phyloP scores from a whole-genome alignment of 345 rosid genomes.

The Syzygium oleosum region DNA sequence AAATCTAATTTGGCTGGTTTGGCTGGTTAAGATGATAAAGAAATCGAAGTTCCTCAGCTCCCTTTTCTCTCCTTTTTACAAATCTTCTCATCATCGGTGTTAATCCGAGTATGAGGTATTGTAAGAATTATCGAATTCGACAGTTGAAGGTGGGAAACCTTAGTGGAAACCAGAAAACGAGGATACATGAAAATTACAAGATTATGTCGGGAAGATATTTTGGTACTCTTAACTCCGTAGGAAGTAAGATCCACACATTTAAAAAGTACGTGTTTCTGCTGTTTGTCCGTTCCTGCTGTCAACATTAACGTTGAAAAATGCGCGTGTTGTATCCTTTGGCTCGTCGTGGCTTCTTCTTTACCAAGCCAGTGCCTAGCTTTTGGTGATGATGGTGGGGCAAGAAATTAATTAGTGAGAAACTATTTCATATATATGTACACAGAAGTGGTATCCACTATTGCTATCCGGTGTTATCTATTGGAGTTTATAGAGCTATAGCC shows the following conservation, averaged over 20 bases:
- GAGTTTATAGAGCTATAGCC: background rate
- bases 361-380: background rate
- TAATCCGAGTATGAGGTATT: too few species aligned
- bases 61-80: too few species aligned
- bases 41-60: background rate
- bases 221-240: conserved; percentile 62
- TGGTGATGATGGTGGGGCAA: background rate
- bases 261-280: background rate
- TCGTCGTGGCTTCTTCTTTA: background rate
- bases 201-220: conserved; percentile 18
- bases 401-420: background rate
- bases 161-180: background rate
- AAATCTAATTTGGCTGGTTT: background rate
- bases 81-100: too few species aligned
- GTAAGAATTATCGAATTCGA: too few species aligned
- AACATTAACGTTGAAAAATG: background rate
- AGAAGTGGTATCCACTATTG: background rate
- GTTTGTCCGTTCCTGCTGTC: background rate
- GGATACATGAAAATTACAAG: conserved; percentile 60
- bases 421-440: too few species aligned
- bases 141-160: too few species aligned
- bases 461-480: background rate
- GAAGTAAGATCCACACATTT: conserved; percentile 17
- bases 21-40: background rate
- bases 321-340: background rate